Percentiles rank a stretch among this genome's conserved stretches.
These are phyloP conservation scores for Russula sp. DNA, from an alignment of 768 basidiomycete genomes.

Conservation along the genomic window DNA sequence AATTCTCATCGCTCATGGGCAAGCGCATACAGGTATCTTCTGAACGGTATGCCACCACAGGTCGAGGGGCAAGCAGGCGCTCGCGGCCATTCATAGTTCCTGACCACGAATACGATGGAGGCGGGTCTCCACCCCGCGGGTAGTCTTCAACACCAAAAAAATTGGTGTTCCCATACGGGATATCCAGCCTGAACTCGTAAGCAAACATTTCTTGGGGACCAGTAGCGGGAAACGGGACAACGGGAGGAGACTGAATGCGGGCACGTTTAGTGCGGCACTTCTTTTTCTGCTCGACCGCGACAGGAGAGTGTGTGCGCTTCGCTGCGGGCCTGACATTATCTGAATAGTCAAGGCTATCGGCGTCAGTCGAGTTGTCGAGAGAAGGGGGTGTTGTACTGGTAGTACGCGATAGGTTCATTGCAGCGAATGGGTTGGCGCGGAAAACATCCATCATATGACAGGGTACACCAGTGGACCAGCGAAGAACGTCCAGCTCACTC, in stretches of 20 bases:
- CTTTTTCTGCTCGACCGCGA: conserved; percentile 6
- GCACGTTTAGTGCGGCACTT: conserved; percentile 18
- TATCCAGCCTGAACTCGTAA: conserved; percentile 20
- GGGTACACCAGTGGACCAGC: conserved; percentile 19
- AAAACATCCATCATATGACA: conserved; percentile 23
- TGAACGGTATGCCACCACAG: not conserved
- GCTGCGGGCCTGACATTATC: not conserved
- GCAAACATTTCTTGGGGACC: conserved; percentile 24
- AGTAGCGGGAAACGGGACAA: conserved; percentile 20
- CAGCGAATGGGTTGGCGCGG: conserved; percentile 20
- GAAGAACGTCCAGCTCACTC: conserved; percentile 12
- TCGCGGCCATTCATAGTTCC: not conserved
- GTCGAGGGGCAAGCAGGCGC: not conserved
- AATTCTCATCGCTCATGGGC: not conserved
- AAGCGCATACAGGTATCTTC: conserved; percentile 5
- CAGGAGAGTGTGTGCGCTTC: conserved; percentile 16
- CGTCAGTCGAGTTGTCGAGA: not conserved
- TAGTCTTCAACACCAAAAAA: not conserved
- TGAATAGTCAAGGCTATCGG: not conserved
- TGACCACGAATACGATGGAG: not conserved
- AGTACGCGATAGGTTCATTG: not conserved
- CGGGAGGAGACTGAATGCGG: conserved; percentile 12
- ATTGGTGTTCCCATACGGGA: not conserved
- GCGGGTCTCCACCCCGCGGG: not conserved
- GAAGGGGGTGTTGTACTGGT: not conserved